A percentile compares a stretch with the other conserved stretches of the same genome.
phyloP scores from a whole-genome alignment of 1,139 yeast genomes.

The Sugiyamaella neomexicana region DNA sequence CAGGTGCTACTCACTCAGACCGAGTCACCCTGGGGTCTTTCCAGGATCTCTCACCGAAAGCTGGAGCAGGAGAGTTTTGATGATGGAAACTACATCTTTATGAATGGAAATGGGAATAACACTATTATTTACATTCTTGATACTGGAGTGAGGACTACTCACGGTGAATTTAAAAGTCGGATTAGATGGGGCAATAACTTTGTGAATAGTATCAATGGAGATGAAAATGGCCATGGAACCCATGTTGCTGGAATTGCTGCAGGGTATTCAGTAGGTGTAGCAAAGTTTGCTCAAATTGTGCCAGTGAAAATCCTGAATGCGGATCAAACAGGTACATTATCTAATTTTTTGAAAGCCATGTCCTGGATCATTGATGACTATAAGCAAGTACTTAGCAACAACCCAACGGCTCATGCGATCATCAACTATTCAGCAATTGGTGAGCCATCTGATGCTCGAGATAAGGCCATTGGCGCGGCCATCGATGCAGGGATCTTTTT shows the following conservation, averaged over 20 bases:
- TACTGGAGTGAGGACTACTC: slow-evolving; percentile 48
- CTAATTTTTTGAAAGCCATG: slow-evolving; percentile 37
- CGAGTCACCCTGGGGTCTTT: slow-evolving; percentile 58
- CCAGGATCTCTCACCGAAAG: slow-evolving; percentile 47
- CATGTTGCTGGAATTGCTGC: slow-evolving; percentile 50
- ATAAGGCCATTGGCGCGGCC: slow-evolving; percentile 82
- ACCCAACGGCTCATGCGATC: slow-evolving; percentile 68
- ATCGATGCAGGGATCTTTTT: slow-evolving; percentile 62
- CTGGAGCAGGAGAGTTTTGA: slow-evolving; percentile 25
- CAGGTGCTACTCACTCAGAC: slow-evolving; percentile 37
- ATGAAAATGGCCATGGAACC: slow-evolving; percentile 44
- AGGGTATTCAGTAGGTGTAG: slow-evolving; percentile 46
- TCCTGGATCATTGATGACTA: slow-evolving; percentile 51
- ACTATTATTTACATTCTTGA: slow-evolving; percentile 57
- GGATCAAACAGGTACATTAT: slow-evolving; percentile 38
- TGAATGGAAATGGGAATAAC: slow-evolving; percentile 52
- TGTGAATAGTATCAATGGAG: slow-evolving; percentile 39
- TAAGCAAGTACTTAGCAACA: slow-evolving; percentile 36
- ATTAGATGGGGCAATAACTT: slow-evolving; percentile 42
- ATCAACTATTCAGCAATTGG: slow-evolving; percentile 93
- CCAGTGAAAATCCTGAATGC: slow-evolving; percentile 43
- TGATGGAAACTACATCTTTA: slow-evolving; percentile 45
- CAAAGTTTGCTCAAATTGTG: slow-evolving; percentile 47
- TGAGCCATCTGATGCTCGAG: slow-evolving; percentile 78
- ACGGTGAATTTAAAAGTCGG: slow-evolving; percentile 53